Conservation (phyloP, 805 yeast genomes). For the Lachancea waltii region DNA sequence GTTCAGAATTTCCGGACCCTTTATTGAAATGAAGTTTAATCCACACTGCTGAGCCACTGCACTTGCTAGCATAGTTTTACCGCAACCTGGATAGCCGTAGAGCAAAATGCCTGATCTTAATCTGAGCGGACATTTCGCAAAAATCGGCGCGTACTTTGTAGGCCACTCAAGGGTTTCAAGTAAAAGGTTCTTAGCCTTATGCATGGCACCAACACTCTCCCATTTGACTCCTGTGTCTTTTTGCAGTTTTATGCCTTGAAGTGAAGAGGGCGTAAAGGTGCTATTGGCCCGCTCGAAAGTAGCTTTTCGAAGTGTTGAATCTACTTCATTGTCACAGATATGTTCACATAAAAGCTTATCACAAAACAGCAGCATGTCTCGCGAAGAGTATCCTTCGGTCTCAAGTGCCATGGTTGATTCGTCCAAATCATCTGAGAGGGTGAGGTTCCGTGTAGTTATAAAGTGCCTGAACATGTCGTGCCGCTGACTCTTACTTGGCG, state of each 20-base stretch:
- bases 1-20: constrained; percentile 92
- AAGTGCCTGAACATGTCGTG: constrained; percentile 40
- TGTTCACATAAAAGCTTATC: constrained; percentile 61
- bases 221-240: constrained; percentile 57
- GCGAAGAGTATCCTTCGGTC: constrained; percentile 86
- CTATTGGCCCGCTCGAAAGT: constrained; percentile 52
- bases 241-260: constrained; percentile 81
- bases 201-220: constrained; percentile 86
- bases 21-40: constrained; percentile 82
- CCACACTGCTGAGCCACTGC: constrained; percentile 95
- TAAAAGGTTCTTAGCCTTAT: constrained; percentile 64
- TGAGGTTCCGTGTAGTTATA: constrained; percentile 30
- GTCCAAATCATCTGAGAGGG: constrained; percentile 38
- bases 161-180: constrained; percentile 97
- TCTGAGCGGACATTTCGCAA: constrained; percentile 78
- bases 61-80: constrained; percentile 86
- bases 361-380: constrained; percentile 63
- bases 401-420: constrained; percentile 51
- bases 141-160: constrained; percentile 91
- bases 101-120: constrained; percentile 83
- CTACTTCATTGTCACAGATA: constrained; percentile 32
- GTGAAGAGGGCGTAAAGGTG: constrained; percentile 70
- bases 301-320: constrained; percentile 47
- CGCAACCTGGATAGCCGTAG: constrained; percentile 98
- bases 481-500: constrained; percentile 67